Base-by-base conservation (phyloP, 495 filamentous ascomycete genomes). In the Aspergillus biplanus region DNA sequence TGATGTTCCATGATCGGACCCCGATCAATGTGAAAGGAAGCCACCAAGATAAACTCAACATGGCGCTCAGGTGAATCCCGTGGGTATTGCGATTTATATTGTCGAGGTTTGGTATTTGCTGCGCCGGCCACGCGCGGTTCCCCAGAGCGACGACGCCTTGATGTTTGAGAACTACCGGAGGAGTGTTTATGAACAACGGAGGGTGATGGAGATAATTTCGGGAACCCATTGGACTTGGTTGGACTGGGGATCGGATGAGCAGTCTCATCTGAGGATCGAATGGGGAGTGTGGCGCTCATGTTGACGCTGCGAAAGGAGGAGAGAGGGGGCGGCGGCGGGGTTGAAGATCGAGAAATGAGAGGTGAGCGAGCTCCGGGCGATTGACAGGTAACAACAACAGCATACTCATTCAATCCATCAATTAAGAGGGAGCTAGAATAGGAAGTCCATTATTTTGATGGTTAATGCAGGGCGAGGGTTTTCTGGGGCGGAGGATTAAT, bases 31-130 rank as follows among this genome's bases (percentile, higher is more conserved):
- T 97, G 92, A 75, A 99, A 99, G 4, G 93, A 95, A 0, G 95
- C 95, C 55, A 99, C 96, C n/a, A 99, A 82, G 59, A 99, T 97
- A 71, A 97, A 99, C 73, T 98, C 95, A 71, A 99, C 95, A 88
- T 99, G 95, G 64, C 90, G 92, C 75, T 97, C 93, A 35, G 84
- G 64, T 13, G 82, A 87, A 59, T 92, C 87, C 9, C 86, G 81
- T 2, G 93, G 92, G 72, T 97, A 97, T 71, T 97, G 93, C 47
- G 93, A 94, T 65, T 88, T 91, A 70, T 91, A 76, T 15, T 75
- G 75, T 37, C 77, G 78, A 70, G 78, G 69, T 80, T 77, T 73
- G 73, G 73, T 33, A 33, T 49, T 56, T 21, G 16, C 16, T 16
- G 42, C 7, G 69, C 73, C 70, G 27, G 32, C 42, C 44, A 49